These are phyloP conservation scores for Penicillium taxi DNA, from an alignment of 495 filamentous ascomycete genomes.

Conservation along the genomic window DNA sequence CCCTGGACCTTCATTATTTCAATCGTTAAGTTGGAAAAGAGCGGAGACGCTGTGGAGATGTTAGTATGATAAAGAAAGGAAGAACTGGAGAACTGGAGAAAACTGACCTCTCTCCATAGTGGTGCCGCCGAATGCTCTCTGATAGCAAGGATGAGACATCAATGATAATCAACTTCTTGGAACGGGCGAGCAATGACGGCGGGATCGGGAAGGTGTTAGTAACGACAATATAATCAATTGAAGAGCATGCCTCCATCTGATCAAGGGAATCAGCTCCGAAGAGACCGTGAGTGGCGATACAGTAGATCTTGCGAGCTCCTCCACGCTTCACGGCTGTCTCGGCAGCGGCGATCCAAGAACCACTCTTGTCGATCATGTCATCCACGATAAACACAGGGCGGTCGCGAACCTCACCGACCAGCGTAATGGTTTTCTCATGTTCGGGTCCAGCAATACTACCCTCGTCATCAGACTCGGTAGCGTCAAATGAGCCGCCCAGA, in stretches of 20 bases:
- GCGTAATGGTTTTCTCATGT: constrained; percentile 86
- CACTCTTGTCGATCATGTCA: constrained; percentile 97
- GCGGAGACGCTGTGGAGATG: constrained; percentile 62
- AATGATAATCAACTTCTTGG: constrained; percentile 80
- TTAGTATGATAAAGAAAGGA: too few species aligned
- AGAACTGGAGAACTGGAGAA: constrained; percentile 3
- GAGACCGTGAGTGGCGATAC: constrained; percentile 92
- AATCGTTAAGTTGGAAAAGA: constrained; percentile 60
- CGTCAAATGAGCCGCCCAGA: constrained; percentile 76
- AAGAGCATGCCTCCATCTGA: constrained; percentile 83
- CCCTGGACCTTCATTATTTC: constrained; percentile 13
- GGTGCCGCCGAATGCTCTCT: constrained; percentile 91
- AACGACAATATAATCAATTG: constrained; percentile 88
- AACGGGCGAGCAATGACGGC: constrained; percentile 55
- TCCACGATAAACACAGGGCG: constrained; percentile 88
- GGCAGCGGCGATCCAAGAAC: constrained; percentile 96
- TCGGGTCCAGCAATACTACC: constrained; percentile 62
- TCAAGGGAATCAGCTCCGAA: constrained; percentile 85
- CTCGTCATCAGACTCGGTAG: constrained; percentile 77
- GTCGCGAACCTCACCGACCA: constrained; percentile 86
- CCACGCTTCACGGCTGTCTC: constrained; percentile 94
- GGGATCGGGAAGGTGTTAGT: constrained; percentile 94
- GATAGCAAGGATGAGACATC: constrained; percentile 80
- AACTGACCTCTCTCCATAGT: constrained; percentile 67
- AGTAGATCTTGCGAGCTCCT: constrained; percentile 87